Evolutionary conservation across 192 early-diverging fungal species (phyloP).

Genomic region (Coemansia sp.): DNA sequence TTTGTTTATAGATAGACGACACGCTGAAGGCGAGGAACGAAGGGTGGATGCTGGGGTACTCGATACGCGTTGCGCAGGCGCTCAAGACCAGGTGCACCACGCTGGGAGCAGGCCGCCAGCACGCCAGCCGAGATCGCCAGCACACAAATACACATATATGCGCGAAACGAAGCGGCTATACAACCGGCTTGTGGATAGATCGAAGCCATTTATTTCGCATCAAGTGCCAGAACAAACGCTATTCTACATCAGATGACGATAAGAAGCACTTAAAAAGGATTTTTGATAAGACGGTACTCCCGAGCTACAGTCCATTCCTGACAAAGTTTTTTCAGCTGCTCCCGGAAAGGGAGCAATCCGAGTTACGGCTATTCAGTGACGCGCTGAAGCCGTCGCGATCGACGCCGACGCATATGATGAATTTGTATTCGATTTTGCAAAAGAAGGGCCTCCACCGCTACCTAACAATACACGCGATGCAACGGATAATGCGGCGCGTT

Average conservation of each 20-base stretch:
- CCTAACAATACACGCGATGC: constrained; percentile 37
- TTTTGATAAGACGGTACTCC: constrained; percentile 16
- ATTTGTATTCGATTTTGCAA: constrained; percentile 23
- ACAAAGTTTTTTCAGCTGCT: constrained; percentile 43
- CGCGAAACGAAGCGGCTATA: neutral
- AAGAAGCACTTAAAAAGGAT: neutral
- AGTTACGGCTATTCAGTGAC: constrained; percentile 35
- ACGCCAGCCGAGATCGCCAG: neutral
- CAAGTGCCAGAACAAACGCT: too few relatives aligned
- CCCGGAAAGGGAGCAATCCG: constrained; percentile 19
- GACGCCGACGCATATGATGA: constrained; percentile 12
- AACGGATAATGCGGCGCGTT: constrained; percentile 27
- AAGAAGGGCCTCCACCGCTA: constrained; percentile 27
- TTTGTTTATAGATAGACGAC: neutral
- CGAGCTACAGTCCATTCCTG: constrained; percentile 32
- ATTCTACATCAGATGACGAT: neutral
- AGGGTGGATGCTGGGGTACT: constrained; percentile 1
- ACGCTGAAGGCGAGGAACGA: neutral
- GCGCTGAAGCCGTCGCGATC: constrained; percentile 2
- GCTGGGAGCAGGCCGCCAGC: neutral
- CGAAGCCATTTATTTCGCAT: neutral
- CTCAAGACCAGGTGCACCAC: neutral
- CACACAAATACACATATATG: neutral
- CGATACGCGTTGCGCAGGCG: constrained; percentile 1
- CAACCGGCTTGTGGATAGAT: neutral